Evolutionary conservation across 2,329 filamentous ascomycete species (phyloP).

Genomic region (Epichloe uncinata): DNA sequence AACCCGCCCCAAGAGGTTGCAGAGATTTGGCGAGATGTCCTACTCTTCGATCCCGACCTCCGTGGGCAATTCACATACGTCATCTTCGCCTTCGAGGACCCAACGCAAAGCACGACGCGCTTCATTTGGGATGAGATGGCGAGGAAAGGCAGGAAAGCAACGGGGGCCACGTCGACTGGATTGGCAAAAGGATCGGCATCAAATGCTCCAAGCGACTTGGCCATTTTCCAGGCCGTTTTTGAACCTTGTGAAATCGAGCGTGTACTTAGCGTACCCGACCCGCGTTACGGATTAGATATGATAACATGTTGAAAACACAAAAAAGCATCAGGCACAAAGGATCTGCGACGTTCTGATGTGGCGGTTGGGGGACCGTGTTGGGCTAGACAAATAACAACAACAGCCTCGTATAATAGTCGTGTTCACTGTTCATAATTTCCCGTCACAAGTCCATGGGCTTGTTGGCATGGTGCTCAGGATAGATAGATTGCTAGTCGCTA

Average conservation of each 20-base stretch:
- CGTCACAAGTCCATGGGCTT: not conserved
- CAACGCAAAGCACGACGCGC: constrained; percentile 36
- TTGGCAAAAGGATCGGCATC: constrained; percentile 7
- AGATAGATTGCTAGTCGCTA: not conserved
- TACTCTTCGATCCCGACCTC: constrained; percentile 49
- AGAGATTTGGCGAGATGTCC: constrained; percentile 51
- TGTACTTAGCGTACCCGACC: constrained; percentile 37
- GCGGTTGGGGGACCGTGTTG: not conserved
- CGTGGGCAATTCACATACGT: constrained; percentile 48
- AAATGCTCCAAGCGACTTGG: constrained; percentile 29
- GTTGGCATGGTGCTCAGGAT: not conserved
- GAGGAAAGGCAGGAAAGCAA: constrained; percentile 32
- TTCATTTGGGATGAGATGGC: constrained; percentile 41
- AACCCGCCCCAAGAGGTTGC: constrained; percentile 54
- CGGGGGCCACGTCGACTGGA: constrained; percentile 15
- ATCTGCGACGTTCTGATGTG: not conserved
- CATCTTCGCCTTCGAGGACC: constrained; percentile 51
- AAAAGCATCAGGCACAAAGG: not conserved
- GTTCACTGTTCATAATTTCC: not conserved
- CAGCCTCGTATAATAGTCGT: not conserved
- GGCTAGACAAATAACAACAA: not conserved
- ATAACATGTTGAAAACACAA: constrained; percentile 24
- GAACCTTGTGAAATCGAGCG: constrained; percentile 33
- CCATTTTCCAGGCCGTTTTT: constrained; percentile 42
- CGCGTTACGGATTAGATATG: constrained; percentile 40